phyloP scores from a whole-genome alignment of 2,329 filamentous ascomycete species.

The Magnaporthales sp. region DNA sequence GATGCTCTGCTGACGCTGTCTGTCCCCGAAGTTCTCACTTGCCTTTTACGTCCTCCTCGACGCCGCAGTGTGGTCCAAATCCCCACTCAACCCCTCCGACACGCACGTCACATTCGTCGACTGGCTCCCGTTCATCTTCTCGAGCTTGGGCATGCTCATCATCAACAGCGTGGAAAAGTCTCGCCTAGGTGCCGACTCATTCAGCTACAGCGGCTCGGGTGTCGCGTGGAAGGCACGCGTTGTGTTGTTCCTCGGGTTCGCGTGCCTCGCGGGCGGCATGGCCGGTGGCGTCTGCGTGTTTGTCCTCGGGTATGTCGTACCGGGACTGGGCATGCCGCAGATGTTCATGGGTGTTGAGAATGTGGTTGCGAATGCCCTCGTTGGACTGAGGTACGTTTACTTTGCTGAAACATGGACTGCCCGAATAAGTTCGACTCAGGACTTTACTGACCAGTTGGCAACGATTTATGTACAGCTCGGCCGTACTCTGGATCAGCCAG shows the following conservation, averaged over 20 bases:
- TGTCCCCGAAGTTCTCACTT: constrained; percentile 47
- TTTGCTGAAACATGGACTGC: background rate
- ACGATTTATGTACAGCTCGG: constrained; percentile 32
- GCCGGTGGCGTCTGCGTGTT: constrained; percentile 61
- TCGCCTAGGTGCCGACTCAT: constrained; percentile 50
- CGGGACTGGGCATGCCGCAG: constrained; percentile 48
- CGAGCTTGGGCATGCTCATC: constrained; percentile 59
- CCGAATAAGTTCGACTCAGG: background rate
- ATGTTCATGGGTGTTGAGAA: constrained; percentile 58
- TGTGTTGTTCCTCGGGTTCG: constrained; percentile 59
- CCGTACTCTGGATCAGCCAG: constrained; percentile 60
- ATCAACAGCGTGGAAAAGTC: constrained; percentile 64
- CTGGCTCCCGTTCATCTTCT: constrained; percentile 63
- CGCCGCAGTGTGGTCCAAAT: constrained; percentile 58
- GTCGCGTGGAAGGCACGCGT: constrained; percentile 63
- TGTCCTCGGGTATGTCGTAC: constrained; percentile 56
- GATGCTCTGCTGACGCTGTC: background rate
- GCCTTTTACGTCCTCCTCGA: constrained; percentile 63
- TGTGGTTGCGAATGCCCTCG: constrained; percentile 54
- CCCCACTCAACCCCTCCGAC: constrained; percentile 47
- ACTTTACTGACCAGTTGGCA: background rate
- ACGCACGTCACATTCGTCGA: constrained; percentile 59
- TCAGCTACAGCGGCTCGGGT: constrained; percentile 44
- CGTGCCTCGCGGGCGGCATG: constrained; percentile 57
- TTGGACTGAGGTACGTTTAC: constrained; percentile 46